phyloP scores from a whole-genome alignment of 106 monocot species.

The Dactylorhiza incarnata region DNA sequence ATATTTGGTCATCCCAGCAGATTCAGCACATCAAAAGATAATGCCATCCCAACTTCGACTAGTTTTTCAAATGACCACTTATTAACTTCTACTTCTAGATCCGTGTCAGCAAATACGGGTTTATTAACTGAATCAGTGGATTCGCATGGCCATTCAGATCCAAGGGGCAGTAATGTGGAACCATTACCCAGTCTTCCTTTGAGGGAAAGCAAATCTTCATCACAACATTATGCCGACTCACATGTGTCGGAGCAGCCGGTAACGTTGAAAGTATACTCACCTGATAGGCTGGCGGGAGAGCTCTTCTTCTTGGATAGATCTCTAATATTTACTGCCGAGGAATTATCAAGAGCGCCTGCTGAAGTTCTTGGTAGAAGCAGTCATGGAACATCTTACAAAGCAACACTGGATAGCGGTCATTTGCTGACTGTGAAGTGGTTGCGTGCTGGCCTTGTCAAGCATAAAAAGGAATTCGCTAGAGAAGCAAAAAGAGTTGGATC shows the following conservation, averaged over 20 bases:
- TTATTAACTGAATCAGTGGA: slow-evolving; percentile 37
- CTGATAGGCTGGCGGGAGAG: slow-evolving; percentile 78
- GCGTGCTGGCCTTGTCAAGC: slow-evolving; percentile 76
- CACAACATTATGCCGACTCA: slow-evolving; percentile 23
- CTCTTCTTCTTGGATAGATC: slow-evolving; percentile 70
- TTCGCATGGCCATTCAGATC: slow-evolving; percentile 26
- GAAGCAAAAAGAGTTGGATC: slow-evolving; percentile 75
- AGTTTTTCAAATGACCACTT: slow-evolving; percentile 86
- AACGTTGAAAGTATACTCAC: slow-evolving; percentile 58
- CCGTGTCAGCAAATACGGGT: slow-evolving; percentile 52
- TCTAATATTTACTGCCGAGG: slow-evolving; percentile 69
- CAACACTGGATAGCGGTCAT: slow-evolving; percentile 68
- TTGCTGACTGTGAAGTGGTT: slow-evolving; percentile 88
- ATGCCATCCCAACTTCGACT: slow-evolving; percentile 35
- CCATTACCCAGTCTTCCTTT: slow-evolving; percentile 1
- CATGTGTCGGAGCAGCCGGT: slow-evolving; percentile 23
- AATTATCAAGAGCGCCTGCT: slow-evolving; percentile 85
- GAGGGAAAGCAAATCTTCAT: slow-evolving; percentile 21
- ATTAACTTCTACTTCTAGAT: slow-evolving; percentile 45
- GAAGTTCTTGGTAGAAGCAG: slow-evolving; percentile 94
- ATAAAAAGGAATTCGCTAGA: slow-evolving; percentile 80
- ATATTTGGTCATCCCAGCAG: slow-evolving; percentile 29
- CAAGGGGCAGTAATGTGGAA: slow-evolving; percentile 8
- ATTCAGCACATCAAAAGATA: slow-evolving; percentile 43
- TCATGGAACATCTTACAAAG: slow-evolving; percentile 94